Conservation (phyloP, 2,329 filamentous ascomycete genomes). For the Geosmithia flava region DNA sequence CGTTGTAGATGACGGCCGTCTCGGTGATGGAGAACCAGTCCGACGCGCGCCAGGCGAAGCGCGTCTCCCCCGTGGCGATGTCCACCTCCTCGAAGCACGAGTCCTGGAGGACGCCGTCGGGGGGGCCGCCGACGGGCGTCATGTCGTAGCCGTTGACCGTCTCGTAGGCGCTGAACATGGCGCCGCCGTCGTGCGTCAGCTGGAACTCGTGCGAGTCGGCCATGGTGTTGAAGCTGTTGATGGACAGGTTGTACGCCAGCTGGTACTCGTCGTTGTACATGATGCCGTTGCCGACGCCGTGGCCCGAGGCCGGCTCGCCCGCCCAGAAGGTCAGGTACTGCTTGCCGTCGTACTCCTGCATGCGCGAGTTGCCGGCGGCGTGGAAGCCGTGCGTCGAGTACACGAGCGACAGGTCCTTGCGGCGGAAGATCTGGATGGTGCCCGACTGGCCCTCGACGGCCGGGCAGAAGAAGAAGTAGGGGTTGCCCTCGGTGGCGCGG, state of each 20-base stretch:
- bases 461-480: constrained; percentile 13
- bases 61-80: constrained; percentile 18
- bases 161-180: constrained; percentile 28
- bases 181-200: constrained; percentile 24
- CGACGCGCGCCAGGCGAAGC: constrained; percentile 23
- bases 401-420: constrained; percentile 21
- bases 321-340: constrained; percentile 23
- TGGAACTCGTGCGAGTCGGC: constrained; percentile 29
- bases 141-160: constrained; percentile 14
- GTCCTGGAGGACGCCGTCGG: constrained; percentile 17
- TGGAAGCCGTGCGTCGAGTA: constrained; percentile 20
- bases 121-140: constrained; percentile 15
- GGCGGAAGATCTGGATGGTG: constrained; percentile 21
- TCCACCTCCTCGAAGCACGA: constrained; percentile 26
- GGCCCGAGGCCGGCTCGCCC: constrained; percentile 11
- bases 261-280: constrained; percentile 21
- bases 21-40: constrained; percentile 16
- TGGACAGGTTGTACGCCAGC: constrained; percentile 21
- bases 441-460: not conserved
- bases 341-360: constrained; percentile 17
- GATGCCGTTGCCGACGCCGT: constrained; percentile 17
- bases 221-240: constrained; percentile 7
- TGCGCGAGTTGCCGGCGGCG: constrained; percentile 11
- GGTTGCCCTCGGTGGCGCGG: constrained; percentile 23
- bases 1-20: constrained; percentile 14